These are phyloP conservation scores for Talaromyces sp. DNA, from an alignment of 2,329 filamentous ascomycete species.

Conservation along the genomic window DNA sequence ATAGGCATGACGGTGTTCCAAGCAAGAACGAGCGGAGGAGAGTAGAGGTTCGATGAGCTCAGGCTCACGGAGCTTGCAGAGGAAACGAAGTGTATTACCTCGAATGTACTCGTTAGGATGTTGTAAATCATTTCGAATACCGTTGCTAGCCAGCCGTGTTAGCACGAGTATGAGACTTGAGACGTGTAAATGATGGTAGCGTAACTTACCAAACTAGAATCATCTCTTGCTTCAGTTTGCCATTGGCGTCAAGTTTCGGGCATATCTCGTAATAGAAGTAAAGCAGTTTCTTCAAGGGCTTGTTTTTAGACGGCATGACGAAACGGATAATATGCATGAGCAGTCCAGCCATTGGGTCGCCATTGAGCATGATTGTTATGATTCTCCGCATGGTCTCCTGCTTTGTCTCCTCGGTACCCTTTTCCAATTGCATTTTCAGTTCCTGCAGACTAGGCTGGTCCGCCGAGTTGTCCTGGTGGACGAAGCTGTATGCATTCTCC, in stretches of 20 bases:
- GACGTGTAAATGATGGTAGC: not conserved
- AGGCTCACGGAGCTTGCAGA: conserved; percentile 90
- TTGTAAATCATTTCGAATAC: conserved; percentile 94
- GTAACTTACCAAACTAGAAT: conserved; percentile 84
- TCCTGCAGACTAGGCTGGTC: conserved; percentile 88
- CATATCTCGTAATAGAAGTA: conserved; percentile 99
- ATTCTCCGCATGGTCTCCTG: conserved; percentile 95
- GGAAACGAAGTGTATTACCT: conserved; percentile 95
- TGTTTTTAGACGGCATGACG: conserved; percentile 97
- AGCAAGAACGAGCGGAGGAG: conserved; percentile 82
- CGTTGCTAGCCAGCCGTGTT: conserved; percentile 56
- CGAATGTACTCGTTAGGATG: conserved; percentile 98
- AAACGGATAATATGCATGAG: conserved; percentile 99
- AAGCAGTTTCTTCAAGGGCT: conserved; percentile 92
- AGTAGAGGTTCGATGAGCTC: conserved; percentile 95
- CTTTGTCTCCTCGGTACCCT: conserved; percentile 88
- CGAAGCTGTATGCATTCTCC: conserved; percentile 91
- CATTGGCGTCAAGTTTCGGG: conserved; percentile 83
- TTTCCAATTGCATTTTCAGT: conserved; percentile 87
- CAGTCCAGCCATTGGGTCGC: conserved; percentile 88
- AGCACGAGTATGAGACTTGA: not conserved
- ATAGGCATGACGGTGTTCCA: conserved; percentile 95
- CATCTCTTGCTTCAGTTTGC: conserved; percentile 99
- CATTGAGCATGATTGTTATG: conserved; percentile 95
- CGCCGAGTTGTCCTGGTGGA: conserved; percentile 94